These are phyloP conservation scores for Microsporum audouinii DNA, from an alignment of 2,329 filamentous ascomycete genomes.

Conservation along the genomic window DNA sequence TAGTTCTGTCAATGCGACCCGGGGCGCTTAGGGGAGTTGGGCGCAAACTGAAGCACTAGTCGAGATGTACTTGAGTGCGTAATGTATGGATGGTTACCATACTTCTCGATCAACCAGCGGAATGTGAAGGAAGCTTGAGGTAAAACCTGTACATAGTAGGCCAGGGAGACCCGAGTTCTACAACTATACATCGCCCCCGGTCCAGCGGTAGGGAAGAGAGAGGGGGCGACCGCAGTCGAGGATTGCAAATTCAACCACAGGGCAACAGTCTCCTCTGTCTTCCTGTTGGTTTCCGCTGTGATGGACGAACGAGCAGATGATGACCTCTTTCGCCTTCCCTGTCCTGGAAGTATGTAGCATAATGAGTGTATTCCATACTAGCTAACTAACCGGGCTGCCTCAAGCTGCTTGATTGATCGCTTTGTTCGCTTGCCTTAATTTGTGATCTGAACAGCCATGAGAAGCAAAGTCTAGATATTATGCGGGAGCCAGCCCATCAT, in stretches of 20 bases:
- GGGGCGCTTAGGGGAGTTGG: background rate
- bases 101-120: background rate
- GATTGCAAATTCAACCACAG: constrained; percentile 1
- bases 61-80: background rate
- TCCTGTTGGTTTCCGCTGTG: background rate
- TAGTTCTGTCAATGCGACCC: background rate
- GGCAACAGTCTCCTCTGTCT: background rate
- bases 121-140: background rate
- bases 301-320: constrained; percentile 2
- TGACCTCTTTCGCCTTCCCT: background rate
- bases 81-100: background rate
- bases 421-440: background rate
- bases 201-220: background rate
- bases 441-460: background rate
- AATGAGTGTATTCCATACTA: background rate
- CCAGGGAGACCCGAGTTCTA: background rate
- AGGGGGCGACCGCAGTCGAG: background rate
- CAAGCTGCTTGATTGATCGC: background rate
- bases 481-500: constrained; percentile 3
- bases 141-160: background rate
- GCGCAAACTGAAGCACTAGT: background rate
- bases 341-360: background rate
- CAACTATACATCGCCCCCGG: background rate
- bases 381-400: background rate
- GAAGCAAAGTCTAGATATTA: background rate